Percentiles rank a stretch among this genome's conserved stretches.
phyloP scores from a whole-genome alignment of 2,329 filamentous ascomycete species.

The Colletotrichum cordylinicola region DNA sequence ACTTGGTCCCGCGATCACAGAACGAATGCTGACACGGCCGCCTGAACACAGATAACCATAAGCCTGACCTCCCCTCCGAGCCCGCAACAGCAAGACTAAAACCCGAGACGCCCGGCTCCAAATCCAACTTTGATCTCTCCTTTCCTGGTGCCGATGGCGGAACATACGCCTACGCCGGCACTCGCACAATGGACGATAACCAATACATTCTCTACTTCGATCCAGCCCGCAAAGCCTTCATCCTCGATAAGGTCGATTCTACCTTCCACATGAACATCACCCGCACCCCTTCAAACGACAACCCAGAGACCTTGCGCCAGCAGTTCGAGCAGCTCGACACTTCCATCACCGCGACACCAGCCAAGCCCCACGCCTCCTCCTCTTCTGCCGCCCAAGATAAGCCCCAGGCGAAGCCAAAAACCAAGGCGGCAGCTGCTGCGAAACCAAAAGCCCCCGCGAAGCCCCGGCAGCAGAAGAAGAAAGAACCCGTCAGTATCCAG shows the following conservation, averaged over 20 bases:
- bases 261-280: constrained; percentile 88
- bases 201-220: constrained; percentile 80
- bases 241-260: constrained; percentile 82
- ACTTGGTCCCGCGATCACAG: background rate
- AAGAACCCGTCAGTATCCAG: constrained; percentile 40
- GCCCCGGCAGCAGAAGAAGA: constrained; percentile 37
- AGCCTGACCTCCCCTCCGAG: constrained; percentile 56
- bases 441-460: constrained; percentile 27
- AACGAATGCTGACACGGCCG: background rate
- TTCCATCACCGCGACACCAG: constrained; percentile 28
- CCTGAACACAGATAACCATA: constrained; percentile 63
- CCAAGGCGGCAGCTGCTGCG: constrained; percentile 20
- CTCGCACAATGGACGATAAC: constrained; percentile 58
- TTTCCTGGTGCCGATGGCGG: constrained; percentile 57
- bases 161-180: constrained; percentile 67
- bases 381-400: constrained; percentile 23
- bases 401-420: constrained; percentile 20
- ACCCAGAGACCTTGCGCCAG: constrained; percentile 67
- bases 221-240: constrained; percentile 73
- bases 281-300: constrained; percentile 68
- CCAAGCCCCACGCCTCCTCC: constrained; percentile 24
- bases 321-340: constrained; percentile 70
- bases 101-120: constrained; percentile 52
- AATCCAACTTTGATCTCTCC: constrained; percentile 60
- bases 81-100: constrained; percentile 57